These are phyloP conservation scores for Onygenales sp. DNA, from an alignment of 2,329 filamentous ascomycete species.

Conservation along the genomic window DNA sequence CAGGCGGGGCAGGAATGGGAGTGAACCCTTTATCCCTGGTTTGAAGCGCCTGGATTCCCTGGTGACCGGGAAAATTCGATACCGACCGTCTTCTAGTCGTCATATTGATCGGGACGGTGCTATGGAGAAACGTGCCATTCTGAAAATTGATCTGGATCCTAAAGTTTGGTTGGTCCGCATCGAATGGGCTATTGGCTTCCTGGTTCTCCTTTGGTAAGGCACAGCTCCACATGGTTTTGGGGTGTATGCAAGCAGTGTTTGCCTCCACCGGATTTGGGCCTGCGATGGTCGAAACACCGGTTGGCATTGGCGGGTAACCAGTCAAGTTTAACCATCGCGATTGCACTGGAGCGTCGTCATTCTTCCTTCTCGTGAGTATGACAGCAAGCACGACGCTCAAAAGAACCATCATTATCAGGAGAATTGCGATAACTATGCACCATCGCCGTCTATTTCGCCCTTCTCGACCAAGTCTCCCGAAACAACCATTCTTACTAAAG, in stretches of 20 bases:
- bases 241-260: constrained; percentile 61
- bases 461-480: constrained; percentile 54
- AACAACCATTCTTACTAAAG: constrained; percentile 54
- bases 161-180: constrained; percentile 65
- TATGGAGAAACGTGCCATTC: constrained; percentile 49
- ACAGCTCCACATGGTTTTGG: constrained; percentile 76
- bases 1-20: constrained; percentile 39
- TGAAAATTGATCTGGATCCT: constrained; percentile 61
- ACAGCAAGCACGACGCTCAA: constrained; percentile 45
- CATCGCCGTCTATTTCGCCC: constrained; percentile 54
- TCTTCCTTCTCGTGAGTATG: constrained; percentile 12
- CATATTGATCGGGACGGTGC: constrained; percentile 43
- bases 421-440: constrained; percentile 45
- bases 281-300: constrained; percentile 69
- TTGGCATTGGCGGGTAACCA: constrained; percentile 76
- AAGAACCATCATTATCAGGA: constrained; percentile 47
- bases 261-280: constrained; percentile 57
- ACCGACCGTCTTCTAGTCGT: neutral
- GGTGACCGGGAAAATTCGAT: neutral
- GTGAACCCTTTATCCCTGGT: constrained; percentile 27
- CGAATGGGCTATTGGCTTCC: constrained; percentile 51
- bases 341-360: constrained; percentile 12
- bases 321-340: constrained; percentile 74
- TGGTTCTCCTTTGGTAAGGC: constrained; percentile 71
- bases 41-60: neutral